phyloP scores from a whole-genome alignment of 2,329 filamentous ascomycete species.

The Sclerotinia glacialis region DNA sequence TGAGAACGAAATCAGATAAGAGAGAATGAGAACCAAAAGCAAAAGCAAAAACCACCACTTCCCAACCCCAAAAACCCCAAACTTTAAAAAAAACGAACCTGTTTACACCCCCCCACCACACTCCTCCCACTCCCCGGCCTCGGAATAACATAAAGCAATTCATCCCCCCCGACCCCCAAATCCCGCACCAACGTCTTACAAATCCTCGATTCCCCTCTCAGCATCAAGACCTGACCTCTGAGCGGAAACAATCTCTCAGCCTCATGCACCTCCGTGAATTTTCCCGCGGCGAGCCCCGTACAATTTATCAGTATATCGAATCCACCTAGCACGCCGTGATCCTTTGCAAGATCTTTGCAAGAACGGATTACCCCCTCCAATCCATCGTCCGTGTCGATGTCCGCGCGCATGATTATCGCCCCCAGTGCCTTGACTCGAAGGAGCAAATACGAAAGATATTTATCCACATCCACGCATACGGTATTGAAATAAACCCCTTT shows the following conservation, averaged over 20 bases:
- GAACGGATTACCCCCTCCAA: background rate
- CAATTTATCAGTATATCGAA: background rate
- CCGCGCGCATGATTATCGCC: background rate
- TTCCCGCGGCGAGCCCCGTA: background rate
- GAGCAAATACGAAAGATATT: background rate
- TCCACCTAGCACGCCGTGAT: too few species aligned
- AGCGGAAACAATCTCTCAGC: background rate
- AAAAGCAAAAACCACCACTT: background rate
- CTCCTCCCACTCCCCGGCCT: conserved; percentile 43
- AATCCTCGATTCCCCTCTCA: background rate
- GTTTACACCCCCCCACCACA: conserved; percentile 48
- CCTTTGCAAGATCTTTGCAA: background rate
- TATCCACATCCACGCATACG: background rate
- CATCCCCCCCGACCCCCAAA: background rate
- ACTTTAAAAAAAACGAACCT: conserved; percentile 31
- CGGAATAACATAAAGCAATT: conserved; percentile 43
- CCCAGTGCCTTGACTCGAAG: background rate
- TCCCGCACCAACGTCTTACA: background rate
- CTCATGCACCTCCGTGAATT: background rate
- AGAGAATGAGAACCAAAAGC: background rate
- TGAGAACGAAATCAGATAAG: background rate
- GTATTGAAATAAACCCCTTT: background rate
- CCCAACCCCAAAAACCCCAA: background rate
- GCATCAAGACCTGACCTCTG: background rate
- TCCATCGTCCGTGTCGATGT: background rate